phyloP scores from a whole-genome alignment of 495 filamentous ascomycete species.

The Pyrenopolyporus hunteri region DNA sequence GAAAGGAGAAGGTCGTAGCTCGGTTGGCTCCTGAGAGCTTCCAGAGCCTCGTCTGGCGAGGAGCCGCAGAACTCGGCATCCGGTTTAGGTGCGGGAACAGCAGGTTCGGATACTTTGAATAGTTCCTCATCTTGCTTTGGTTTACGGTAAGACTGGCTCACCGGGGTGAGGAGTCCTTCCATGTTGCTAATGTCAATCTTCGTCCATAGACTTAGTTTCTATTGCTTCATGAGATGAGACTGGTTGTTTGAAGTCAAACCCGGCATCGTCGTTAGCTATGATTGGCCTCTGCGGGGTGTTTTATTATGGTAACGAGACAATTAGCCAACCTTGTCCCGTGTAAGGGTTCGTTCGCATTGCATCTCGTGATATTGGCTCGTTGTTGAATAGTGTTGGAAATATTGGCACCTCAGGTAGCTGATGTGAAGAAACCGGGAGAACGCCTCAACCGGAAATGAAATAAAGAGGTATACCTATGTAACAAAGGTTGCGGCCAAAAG shows the following conservation, averaged over 20 bases:
- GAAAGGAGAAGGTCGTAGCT: constrained; percentile 61
- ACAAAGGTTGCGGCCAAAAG: too few relatives aligned
- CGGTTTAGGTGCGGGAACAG: background rate
- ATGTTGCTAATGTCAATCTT: constrained; percentile 40
- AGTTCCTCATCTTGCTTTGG: constrained; percentile 25
- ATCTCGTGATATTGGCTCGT: too few relatives aligned
- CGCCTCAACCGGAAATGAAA: too few relatives aligned
- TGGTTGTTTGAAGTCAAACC: background rate
- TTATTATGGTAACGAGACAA: too few relatives aligned
- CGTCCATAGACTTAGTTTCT: constrained; percentile 12
- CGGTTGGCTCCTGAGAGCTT: constrained; percentile 69
- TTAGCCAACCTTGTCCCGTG: too few relatives aligned
- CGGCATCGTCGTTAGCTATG: too few relatives aligned
- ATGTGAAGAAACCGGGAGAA: too few relatives aligned
- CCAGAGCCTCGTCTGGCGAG: constrained; percentile 65
- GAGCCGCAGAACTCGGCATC: constrained; percentile 22
- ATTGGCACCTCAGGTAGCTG: too few relatives aligned
- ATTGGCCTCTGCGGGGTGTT: too few relatives aligned
- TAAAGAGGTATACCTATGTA: too few relatives aligned
- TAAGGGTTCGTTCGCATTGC: too few relatives aligned
- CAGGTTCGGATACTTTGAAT: constrained; percentile 22
- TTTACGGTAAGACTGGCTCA: constrained; percentile 52
- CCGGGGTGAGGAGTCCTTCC: constrained; percentile 58
- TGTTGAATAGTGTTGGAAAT: too few relatives aligned
- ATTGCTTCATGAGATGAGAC: background rate